These are phyloP conservation scores for Diaporthe amygdali DNA, from an alignment of 2,329 filamentous ascomycete genomes.

Conservation along the genomic window DNA sequence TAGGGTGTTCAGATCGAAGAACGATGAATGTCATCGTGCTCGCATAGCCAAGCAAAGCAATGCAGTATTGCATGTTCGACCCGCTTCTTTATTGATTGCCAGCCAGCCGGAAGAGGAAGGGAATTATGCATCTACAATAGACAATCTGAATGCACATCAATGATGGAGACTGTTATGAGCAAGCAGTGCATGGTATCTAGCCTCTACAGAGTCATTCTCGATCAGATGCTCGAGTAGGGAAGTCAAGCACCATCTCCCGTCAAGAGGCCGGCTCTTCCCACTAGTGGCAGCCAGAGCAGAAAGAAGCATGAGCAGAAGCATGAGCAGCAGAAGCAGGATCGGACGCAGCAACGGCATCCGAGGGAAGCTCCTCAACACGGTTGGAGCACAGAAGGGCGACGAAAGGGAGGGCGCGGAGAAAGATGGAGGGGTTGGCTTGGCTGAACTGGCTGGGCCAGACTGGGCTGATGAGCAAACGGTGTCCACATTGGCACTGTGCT, in stretches of 20 bases:
- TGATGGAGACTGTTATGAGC: not conserved
- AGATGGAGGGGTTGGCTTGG: conserved; percentile 21
- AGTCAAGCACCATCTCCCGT: not conserved
- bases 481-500: conserved; percentile 16
- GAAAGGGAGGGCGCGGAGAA: conserved; percentile 11
- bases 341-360: not conserved
- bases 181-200: too few species aligned
- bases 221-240: not conserved
- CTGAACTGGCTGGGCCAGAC: conserved; percentile 10
- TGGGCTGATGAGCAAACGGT: conserved; percentile 12
- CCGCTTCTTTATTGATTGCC: conserved; percentile 16
- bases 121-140: not conserved
- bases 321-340: not conserved
- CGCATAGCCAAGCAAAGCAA: not conserved
- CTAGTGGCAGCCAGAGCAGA: not conserved
- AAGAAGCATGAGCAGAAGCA: not conserved
- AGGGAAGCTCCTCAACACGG: not conserved
- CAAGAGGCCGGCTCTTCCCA: not conserved
- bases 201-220: not conserved
- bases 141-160: not conserved
- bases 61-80: not conserved
- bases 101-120: not conserved
- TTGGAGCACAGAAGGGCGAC: not conserved
- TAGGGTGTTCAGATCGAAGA: not conserved
- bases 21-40: conserved; percentile 16